Base-by-base conservation (phyloP, 148 eudicot species). In the Amaranthus palmeri region DNA sequence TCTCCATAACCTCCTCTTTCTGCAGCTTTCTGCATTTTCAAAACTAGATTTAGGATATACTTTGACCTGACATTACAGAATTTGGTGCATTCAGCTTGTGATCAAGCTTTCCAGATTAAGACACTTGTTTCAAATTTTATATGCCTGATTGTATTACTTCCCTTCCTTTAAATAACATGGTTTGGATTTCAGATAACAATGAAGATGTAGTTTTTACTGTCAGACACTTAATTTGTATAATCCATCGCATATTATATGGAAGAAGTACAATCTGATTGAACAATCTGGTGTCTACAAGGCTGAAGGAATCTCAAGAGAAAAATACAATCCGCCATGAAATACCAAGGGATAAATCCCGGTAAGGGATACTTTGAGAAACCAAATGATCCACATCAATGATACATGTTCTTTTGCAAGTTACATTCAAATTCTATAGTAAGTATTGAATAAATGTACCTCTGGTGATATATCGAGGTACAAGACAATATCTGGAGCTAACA, bases 1-100 rank as follows among this genome's bases (percentile, higher is more conserved):
- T 78, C 90, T 67, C 99, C 97, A 77, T 92, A 95, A 40, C 97
- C 99, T 69, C 99, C 96, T 81, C 99, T 85, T 81, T 92, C 96
- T 12, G 97, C 91, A 80, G 99, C 99, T 90, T 89, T 86, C 99
- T 95, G 81, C 57, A 63, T 42, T 79, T 55, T 45, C 14, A 52
- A 18, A 71, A 40, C 18, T 70, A 14, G 49, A 7, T 18, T 25
- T 58, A 58, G 49, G 66, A 43, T 41, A 42, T 62, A 44, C 18
- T 13, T 18, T 65, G 12, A 17, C 8, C 69, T n/a, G 8, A 18
- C 5, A 10, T 18, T 65, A 17, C 43, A 64, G 66, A 62, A 17
- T n/a, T 25, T 25, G 36, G 2, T 25, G 36, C 36, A 25, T 25
- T 25, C 36, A 25, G 36, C 36, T 25, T 25, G 36, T 25, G 36